Evolutionary conservation across 75 land plant species (phyloP).

Genomic region (Sequoia sempervirens): DNA sequence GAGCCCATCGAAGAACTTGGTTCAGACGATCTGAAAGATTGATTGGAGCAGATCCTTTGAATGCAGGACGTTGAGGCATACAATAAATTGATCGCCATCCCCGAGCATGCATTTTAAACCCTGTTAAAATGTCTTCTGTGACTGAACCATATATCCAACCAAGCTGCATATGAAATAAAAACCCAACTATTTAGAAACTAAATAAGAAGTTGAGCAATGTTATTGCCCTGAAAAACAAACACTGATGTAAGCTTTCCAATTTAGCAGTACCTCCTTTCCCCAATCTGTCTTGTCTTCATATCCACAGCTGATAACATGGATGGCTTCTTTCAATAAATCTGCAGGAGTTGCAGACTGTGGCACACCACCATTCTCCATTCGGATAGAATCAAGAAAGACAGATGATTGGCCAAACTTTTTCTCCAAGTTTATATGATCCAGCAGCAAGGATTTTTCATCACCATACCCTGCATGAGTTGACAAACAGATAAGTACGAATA

Average conservation of each 20-base stretch:
- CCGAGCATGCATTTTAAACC: slow-evolving; percentile 26
- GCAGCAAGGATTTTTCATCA: slow-evolving; percentile 32
- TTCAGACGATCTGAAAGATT: slow-evolving; percentile 67
- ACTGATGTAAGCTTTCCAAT: not conserved
- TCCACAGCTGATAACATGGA: slow-evolving; percentile 32
- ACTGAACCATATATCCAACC: slow-evolving; percentile 48
- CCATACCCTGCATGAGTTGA: slow-evolving; percentile 1
- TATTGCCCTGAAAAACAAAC: not conserved
- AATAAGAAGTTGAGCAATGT: too few relatives aligned
- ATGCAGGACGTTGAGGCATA: slow-evolving; percentile 25
- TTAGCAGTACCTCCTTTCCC: slow-evolving; percentile 25
- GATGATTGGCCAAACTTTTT: slow-evolving; percentile 32
- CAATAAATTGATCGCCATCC: slow-evolving; percentile 39
- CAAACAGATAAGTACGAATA: not conserved
- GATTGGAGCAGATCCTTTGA: slow-evolving; percentile 26
- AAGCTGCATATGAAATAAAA: slow-evolving; percentile 24
- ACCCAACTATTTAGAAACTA: not conserved
- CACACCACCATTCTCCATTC: slow-evolving; percentile 21
- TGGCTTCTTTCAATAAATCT: slow-evolving; percentile 26
- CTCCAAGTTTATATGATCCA: slow-evolving; percentile 28
- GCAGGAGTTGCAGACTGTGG: slow-evolving; percentile 21
- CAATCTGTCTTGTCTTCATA: slow-evolving; percentile 34
- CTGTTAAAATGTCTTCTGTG: slow-evolving; percentile 26
- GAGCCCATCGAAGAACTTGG: slow-evolving; percentile 79
- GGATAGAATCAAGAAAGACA: slow-evolving; percentile 21